These are phyloP conservation scores for Alternaria conjuncta DNA, from an alignment of 2,329 filamentous ascomycete genomes.

Conservation along the genomic window DNA sequence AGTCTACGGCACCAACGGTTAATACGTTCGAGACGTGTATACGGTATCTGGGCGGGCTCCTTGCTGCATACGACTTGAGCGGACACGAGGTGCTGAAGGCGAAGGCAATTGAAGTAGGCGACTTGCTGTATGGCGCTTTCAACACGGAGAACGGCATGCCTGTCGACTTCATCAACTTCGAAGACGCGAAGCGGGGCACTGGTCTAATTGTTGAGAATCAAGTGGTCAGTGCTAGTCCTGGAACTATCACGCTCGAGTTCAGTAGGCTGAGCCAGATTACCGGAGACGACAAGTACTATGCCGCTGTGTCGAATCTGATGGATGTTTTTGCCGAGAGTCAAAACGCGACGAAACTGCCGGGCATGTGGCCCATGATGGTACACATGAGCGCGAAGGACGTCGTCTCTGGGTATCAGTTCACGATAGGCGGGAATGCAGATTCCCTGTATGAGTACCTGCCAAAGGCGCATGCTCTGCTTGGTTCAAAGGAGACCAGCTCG, in stretches of 20 bases:
- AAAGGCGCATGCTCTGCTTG: constrained; percentile 43
- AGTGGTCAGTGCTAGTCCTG: constrained; percentile 56
- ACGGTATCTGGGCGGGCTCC: constrained; percentile 47
- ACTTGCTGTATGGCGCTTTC: constrained; percentile 56
- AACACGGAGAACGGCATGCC: constrained; percentile 55
- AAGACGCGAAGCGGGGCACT: constrained; percentile 38
- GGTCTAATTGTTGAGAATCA: constrained; percentile 46
- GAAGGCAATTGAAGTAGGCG: constrained; percentile 47
- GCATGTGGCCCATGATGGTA: constrained; percentile 50
- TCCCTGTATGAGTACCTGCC: constrained; percentile 49
- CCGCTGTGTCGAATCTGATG: constrained; percentile 44
- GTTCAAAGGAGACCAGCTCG: constrained; percentile 55
- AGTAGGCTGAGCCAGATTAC: constrained; percentile 48
- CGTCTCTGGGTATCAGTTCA: constrained; percentile 39
- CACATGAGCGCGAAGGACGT: constrained; percentile 40
- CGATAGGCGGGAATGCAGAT: constrained; percentile 47
- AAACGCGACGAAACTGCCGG: constrained; percentile 42
- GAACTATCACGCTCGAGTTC: constrained; percentile 52
- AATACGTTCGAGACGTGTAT: constrained; percentile 61
- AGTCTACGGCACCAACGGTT: constrained; percentile 47
- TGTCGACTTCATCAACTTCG: constrained; percentile 51
- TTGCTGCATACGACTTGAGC: constrained; percentile 48
- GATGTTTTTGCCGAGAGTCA: constrained; percentile 40
- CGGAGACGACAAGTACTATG: constrained; percentile 45
- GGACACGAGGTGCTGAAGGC: constrained; percentile 41